Conservation (phyloP, 2,329 filamentous ascomycete species). For the Pyrenophora teres region DNA sequence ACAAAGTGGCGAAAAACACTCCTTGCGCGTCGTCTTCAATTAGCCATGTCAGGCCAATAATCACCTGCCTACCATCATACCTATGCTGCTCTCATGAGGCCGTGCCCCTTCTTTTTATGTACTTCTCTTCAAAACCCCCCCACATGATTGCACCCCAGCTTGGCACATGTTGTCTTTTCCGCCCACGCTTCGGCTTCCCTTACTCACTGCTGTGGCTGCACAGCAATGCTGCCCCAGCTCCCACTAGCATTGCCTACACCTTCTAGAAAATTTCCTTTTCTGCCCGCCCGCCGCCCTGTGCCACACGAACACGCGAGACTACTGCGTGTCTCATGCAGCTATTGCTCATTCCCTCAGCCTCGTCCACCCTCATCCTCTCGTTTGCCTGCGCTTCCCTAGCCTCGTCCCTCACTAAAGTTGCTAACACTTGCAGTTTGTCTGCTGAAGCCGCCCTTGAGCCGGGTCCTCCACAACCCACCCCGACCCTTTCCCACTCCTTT, state of each 20-base stretch:
- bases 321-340: slow-evolving; percentile 7
- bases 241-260: slow-evolving; percentile 1
- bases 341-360: slow-evolving; percentile 7
- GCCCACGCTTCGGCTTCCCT: neutral
- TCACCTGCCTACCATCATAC: too few relatives aligned
- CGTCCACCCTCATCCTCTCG: slow-evolving; percentile 1
- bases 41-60: too few relatives aligned
- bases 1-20: too few relatives aligned
- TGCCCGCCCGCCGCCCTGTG: slow-evolving; percentile 9
- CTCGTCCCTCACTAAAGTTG: neutral
- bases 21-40: too few relatives aligned
- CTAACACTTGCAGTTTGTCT: slow-evolving; percentile 1
- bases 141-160: too few relatives aligned
- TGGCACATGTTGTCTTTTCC: neutral
- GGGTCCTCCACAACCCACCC: neutral
- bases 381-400: neutral
- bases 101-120: neutral
- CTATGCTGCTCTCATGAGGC: neutral
- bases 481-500: neutral
- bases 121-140: neutral
- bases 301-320: slow-evolving; percentile 3
- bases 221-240: slow-evolving; percentile 3
- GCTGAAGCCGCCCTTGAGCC: neutral
- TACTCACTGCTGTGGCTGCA: neutral
- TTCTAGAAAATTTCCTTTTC: slow-evolving; percentile 23